phyloP scores from a whole-genome alignment of 2,329 filamentous ascomycete genomes.

The Aspergillus fumigatiaffinis region DNA sequence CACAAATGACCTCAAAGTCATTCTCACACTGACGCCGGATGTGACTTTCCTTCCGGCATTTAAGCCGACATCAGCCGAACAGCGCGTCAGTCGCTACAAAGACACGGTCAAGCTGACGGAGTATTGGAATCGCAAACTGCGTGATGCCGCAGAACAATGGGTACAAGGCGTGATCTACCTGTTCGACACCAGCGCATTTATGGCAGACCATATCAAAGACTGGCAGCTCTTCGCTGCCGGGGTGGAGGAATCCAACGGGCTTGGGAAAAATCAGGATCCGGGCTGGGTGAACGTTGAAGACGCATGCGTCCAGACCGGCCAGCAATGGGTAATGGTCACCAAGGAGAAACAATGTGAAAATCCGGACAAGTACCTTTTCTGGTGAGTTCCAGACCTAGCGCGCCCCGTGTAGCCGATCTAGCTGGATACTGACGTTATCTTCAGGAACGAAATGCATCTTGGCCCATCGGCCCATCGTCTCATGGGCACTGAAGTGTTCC shows the following conservation, averaged over 20 bases:
- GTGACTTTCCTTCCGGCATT: conserved; percentile 40
- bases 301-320: conserved; percentile 28
- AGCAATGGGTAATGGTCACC: conserved; percentile 29
- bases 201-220: conserved; percentile 37
- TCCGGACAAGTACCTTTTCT: conserved; percentile 39
- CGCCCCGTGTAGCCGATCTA: conserved; percentile 1
- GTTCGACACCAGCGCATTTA: conserved; percentile 38
- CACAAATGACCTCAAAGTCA: conserved; percentile 29
- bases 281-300: conserved; percentile 37
- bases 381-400: conserved; percentile 25
- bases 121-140: conserved; percentile 33
- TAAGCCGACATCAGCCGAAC: conserved; percentile 17
- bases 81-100: conserved; percentile 26
- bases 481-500: conserved; percentile 36
- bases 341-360: conserved; percentile 28
- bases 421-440: conserved; percentile 7
- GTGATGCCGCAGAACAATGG: conserved; percentile 29
- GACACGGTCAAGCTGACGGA: conserved; percentile 29
- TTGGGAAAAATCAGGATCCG: conserved; percentile 29
- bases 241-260: conserved; percentile 31
- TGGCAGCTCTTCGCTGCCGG: conserved; percentile 35
- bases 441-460: conserved; percentile 41
- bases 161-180: conserved; percentile 32
- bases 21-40: conserved; percentile 37
- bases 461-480: conserved; percentile 36